These are phyloP conservation scores for Salmacisia buchloeana DNA, from an alignment of 1,284 basidiomycete species.

Conservation along the genomic window DNA sequence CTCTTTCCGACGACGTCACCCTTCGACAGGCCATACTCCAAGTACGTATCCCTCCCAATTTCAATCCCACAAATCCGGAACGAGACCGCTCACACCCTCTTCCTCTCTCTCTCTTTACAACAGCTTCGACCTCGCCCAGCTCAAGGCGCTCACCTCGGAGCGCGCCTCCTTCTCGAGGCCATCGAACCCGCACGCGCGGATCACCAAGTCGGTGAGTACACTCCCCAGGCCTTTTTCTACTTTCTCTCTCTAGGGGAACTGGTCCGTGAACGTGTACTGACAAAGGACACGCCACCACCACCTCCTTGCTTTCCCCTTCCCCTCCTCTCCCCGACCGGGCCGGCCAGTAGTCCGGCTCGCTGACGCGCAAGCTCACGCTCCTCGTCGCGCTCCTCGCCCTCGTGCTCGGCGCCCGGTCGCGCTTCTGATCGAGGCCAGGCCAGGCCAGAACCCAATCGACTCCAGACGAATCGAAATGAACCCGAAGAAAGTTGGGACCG, in stretches of 20 bases:
- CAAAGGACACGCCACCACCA: no score
- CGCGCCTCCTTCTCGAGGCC: conserved; percentile 30
- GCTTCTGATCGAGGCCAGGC: not conserved
- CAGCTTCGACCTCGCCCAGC: conserved; percentile 30
- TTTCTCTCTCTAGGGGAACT: not conserved
- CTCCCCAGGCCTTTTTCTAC: not conserved
- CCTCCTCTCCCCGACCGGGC: not conserved
- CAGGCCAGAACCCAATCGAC: no score
- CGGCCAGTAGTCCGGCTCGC: conserved; percentile 13
- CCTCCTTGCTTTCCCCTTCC: not conserved
- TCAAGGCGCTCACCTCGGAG: conserved; percentile 25
- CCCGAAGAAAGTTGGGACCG: no score
- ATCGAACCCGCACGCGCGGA: conserved; percentile 31
- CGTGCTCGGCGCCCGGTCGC: conserved; percentile 26
- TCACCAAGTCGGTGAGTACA: conserved; percentile 12
- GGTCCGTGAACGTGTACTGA: no score
- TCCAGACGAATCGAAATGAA: no score
- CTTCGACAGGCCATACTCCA: not conserved
- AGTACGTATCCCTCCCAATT: not conserved
- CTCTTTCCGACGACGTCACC: conserved; percentile 5
- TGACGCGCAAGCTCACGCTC: conserved; percentile 13
- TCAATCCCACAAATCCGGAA: not conserved
- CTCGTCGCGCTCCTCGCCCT: conserved; percentile 23
- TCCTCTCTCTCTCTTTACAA: not conserved
- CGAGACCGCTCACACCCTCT: not conserved